Evolutionary conservation across 1,284 basidiomycete species (phyloP).

Genomic region (Irpex sp.): DNA sequence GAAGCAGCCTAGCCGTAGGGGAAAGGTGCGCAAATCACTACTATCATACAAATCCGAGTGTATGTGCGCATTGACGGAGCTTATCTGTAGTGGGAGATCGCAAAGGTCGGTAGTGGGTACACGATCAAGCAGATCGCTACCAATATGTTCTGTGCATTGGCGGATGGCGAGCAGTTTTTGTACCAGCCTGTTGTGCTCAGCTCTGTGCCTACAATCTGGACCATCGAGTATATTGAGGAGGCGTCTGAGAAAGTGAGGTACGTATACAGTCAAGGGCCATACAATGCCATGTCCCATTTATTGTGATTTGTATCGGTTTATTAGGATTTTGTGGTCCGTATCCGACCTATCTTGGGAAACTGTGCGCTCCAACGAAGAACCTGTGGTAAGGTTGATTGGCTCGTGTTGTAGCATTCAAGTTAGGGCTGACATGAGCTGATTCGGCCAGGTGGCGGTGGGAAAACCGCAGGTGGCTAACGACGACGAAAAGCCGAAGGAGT

Average conservation of each 20-base stretch:
- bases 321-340: slow-evolving; percentile 6
- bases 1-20: background rate
- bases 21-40: slow-evolving; percentile 5
- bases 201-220: slow-evolving; percentile 7
- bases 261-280: background rate
- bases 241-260: slow-evolving; percentile 2
- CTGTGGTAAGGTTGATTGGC: background rate
- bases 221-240: background rate
- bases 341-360: background rate
- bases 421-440: background rate
- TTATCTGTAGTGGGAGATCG: slow-evolving; percentile 9
- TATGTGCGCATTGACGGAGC: background rate
- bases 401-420: background rate
- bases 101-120: slow-evolving; percentile 6
- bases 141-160: slow-evolving; percentile 5
- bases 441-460: background rate
- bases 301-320: background rate
- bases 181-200: slow-evolving; percentile 3
- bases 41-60: background rate
- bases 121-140: slow-evolving; percentile 6
- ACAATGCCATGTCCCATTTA: background rate
- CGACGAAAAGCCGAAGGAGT: background rate
- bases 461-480: background rate
- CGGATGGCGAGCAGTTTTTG: background rate
- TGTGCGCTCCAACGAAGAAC: background rate